Base-by-base conservation (phyloP, 2,329 filamentous ascomycete species). In the Beauveria caledonica region DNA sequence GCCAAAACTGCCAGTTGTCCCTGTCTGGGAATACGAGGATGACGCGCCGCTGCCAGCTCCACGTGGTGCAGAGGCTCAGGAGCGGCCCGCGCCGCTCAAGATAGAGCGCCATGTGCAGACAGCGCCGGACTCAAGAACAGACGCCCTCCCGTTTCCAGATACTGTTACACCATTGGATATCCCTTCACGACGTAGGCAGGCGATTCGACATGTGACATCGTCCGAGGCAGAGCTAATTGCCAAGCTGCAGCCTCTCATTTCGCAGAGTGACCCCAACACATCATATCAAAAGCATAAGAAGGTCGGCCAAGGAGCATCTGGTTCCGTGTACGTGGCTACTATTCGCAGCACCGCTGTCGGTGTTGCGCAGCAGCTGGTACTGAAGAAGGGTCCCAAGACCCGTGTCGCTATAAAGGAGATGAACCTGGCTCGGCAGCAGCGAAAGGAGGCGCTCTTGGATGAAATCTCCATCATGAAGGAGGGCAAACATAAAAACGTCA, bases 401-500 rank as follows among this genome's bases (percentile, higher is more conserved):
- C 91, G 97, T 71, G 94, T 99, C 63, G 94, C 94, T 39, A 97
- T 99, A 72, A 99, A 99, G 78, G 94, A 99, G 77, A 99, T 99
- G 94, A 94, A 99, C 76, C 83, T 99, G 60, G 91, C 92, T 53
- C 94, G 96, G 70, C 94, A 99, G 74, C 94, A 94, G 52, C 84
- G 94, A 62, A 99, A 99, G 80, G 94, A 99, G 75, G 79, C 99
- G 69, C 97, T 99, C 69, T 92, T 99, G 57, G 99, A 99, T 73
- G 94, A 99, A 71, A 99, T 99, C 70, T 94, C 97, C 78, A 94
- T 99, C 62, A 99, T 99, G 94, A 97, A 97, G 78, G 94, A 97
- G 77, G 96, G 91, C 79, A 89, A 92, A 72, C 94, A 99, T 73
- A 87, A 89, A 63, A 99, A 99, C 75, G 97, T 99, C 78, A 94